A percentile compares a stretch with the other conserved stretches of the same genome.
phyloP scores from a whole-genome alignment of 2,329 filamentous ascomycete genomes.

The Tympanopsis confertula region DNA sequence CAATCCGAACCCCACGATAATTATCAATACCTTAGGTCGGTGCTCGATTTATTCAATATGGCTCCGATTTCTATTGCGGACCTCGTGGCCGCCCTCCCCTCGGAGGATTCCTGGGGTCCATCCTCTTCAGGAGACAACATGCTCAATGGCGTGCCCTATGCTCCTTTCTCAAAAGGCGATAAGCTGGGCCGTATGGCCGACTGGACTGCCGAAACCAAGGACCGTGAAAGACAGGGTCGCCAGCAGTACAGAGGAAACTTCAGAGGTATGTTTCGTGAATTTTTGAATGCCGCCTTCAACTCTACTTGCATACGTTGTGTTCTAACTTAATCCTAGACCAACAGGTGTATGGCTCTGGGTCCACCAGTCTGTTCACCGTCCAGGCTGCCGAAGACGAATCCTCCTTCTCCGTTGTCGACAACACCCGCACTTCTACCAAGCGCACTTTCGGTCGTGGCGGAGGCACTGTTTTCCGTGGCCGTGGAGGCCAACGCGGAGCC shows the following conservation, averaged over 20 bases:
- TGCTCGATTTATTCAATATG: too few species aligned
- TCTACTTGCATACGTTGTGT: conserved; percentile 1
- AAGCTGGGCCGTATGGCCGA: conserved; percentile 98
- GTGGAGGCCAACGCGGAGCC: conserved; percentile 66
- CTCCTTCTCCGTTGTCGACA: conserved; percentile 95
- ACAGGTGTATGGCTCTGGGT: conserved; percentile 88
- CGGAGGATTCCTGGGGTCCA: conserved; percentile 80
- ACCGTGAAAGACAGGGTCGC: conserved; percentile 64
- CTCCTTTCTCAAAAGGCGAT: conserved; percentile 96
- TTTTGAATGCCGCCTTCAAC: background rate
- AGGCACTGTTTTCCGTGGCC: conserved; percentile 77
- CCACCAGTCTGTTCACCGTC: conserved; percentile 77
- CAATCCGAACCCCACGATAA: too few species aligned
- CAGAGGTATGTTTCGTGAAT: conserved; percentile 50
- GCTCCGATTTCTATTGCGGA: conserved; percentile 44
- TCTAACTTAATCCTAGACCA: conserved; percentile 49
- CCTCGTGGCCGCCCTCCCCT: conserved; percentile 61
- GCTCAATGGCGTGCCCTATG: conserved; percentile 89
- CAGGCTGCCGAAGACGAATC: conserved; percentile 91
- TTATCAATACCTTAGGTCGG: too few species aligned
- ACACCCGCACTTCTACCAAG: conserved; percentile 76
- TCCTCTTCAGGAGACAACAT: conserved; percentile 73
- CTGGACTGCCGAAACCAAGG: conserved; percentile 88
- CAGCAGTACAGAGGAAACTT: conserved; percentile 88
- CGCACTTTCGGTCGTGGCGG: conserved; percentile 77